These are phyloP conservation scores for Kazachstania sp. DNA, from an alignment of 1,139 yeast species.

Conservation along the genomic window DNA sequence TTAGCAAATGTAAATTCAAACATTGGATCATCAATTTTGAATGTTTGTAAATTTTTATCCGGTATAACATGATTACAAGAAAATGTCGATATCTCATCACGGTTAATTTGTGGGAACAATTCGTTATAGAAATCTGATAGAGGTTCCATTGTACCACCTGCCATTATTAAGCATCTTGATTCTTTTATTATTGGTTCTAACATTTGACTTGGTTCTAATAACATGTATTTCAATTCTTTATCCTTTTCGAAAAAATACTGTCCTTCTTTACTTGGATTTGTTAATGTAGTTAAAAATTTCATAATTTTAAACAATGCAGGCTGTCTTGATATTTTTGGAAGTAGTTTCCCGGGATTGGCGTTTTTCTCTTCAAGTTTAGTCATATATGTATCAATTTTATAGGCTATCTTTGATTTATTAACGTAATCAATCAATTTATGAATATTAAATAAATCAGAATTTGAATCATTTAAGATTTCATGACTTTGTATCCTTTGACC, in stretches of 20 bases:
- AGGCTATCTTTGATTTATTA: slow-evolving; percentile 65
- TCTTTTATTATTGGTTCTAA: slow-evolving; percentile 60
- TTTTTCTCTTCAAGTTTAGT: slow-evolving; percentile 29
- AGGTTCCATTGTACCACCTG: slow-evolving; percentile 98
- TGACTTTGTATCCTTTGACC: slow-evolving; percentile 46
- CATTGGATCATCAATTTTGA: slow-evolving; percentile 38
- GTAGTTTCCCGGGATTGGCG: slow-evolving; percentile 9
- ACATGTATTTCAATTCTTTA: slow-evolving; percentile 50
- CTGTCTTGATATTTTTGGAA: slow-evolving; percentile 9
- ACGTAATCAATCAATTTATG: slow-evolving; percentile 60
- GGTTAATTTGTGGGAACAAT: slow-evolving; percentile 53
- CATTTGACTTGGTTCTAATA: slow-evolving; percentile 70
- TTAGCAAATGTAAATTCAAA: slow-evolving; percentile 67
- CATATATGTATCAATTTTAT: slow-evolving; percentile 70
- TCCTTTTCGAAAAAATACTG: slow-evolving; percentile 52
- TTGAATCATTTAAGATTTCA: slow-evolving; percentile 48
- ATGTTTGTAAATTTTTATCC: slow-evolving; percentile 52
- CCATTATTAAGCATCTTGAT: slow-evolving; percentile 64
- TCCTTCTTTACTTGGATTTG: slow-evolving; percentile 78
- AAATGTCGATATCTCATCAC: slow-evolving; percentile 42
- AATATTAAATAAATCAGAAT: slow-evolving; percentile 66
- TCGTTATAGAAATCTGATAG: slow-evolving; percentile 56
- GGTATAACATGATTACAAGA: slow-evolving; percentile 86
- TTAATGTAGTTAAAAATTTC: slow-evolving; percentile 53
- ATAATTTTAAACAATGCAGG: slow-evolving; percentile 64